These are phyloP conservation scores for Eremothecium cymbalariae DNA, from an alignment of 1,139 yeast genomes.

Conservation along the genomic window DNA sequence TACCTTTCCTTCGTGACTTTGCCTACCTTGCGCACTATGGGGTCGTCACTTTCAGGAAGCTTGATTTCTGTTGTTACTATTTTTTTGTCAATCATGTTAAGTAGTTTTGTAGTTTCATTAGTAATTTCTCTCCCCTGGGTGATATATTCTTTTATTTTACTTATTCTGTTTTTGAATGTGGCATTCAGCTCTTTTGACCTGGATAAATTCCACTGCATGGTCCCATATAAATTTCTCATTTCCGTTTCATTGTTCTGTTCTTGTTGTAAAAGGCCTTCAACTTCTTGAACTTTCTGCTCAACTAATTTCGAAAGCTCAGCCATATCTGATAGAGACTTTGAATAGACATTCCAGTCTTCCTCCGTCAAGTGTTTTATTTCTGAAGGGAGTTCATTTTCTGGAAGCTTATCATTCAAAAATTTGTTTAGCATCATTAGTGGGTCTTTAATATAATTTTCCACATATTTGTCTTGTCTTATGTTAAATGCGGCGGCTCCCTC, in stretches of 20 bases:
- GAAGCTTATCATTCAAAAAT: slow-evolving; percentile 32
- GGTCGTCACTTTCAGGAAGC: slow-evolving; percentile 22
- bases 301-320: slow-evolving; percentile 12
- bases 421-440: slow-evolving; percentile 48
- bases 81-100: slow-evolving; percentile 25
- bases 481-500: slow-evolving; percentile 62
- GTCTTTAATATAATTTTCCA: slow-evolving; percentile 42
- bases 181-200: slow-evolving; percentile 36
- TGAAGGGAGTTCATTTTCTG: slow-evolving; percentile 11
- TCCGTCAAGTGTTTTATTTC: slow-evolving; percentile 9
- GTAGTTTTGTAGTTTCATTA: slow-evolving; percentile 27
- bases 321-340: slow-evolving; percentile 14
- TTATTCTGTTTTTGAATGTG: slow-evolving; percentile 36
- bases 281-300: slow-evolving; percentile 33
- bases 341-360: slow-evolving; percentile 15
- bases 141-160: slow-evolving; percentile 43
- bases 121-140: slow-evolving; percentile 60
- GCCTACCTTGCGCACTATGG: slow-evolving; percentile 18
- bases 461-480: slow-evolving; percentile 53
- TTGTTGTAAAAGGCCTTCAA: slow-evolving; percentile 39
- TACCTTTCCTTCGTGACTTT: slow-evolving; percentile 26
- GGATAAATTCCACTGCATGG: slow-evolving; percentile 42
- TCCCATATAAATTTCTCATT: slow-evolving; percentile 42
- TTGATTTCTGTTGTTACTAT: slow-evolving; percentile 27
- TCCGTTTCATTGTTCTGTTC: slow-evolving; percentile 52